These are phyloP conservation scores for Aspergillus persii DNA, from an alignment of 2,329 filamentous ascomycete species.

Conservation along the genomic window DNA sequence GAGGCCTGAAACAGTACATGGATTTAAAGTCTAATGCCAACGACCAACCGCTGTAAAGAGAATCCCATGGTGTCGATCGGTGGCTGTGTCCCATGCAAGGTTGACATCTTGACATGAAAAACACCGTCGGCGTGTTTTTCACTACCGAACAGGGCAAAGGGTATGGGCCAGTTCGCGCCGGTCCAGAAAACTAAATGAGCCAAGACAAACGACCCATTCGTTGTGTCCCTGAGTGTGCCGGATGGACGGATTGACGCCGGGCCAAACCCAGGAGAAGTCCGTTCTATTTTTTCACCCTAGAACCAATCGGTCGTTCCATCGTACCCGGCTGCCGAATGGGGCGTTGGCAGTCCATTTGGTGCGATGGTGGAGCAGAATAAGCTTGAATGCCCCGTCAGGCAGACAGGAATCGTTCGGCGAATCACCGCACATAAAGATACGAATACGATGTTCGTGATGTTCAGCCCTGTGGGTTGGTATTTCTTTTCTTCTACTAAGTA, in stretches of 20 bases:
- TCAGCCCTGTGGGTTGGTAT: neutral
- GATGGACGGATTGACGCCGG: too few species aligned
- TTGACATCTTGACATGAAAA: neutral
- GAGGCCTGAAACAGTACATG: neutral
- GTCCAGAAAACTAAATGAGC: neutral
- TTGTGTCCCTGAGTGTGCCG: neutral
- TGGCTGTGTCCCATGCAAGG: neutral
- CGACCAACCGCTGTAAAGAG: neutral
- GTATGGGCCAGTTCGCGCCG: neutral
- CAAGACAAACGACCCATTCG: neutral
- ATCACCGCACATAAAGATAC: neutral
- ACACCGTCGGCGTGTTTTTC: neutral
- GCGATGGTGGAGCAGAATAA: neutral
- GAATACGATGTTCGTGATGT: neutral
- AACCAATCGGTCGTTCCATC: neutral
- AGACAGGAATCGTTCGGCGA: neutral
- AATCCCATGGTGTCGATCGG: neutral
- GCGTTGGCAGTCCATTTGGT: neutral
- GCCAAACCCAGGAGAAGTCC: too few species aligned
- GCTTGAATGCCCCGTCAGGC: neutral
- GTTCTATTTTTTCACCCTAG: too few species aligned
- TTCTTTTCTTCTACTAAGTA: too few species aligned
- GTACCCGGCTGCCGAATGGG: neutral
- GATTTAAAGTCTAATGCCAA: neutral
- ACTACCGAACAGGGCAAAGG: neutral